A percentile compares a stretch with the other conserved stretches of the same genome.
These are phyloP conservation scores for Diatrype stigma DNA, from an alignment of 2,329 filamentous ascomycete species.

Conservation along the genomic window DNA sequence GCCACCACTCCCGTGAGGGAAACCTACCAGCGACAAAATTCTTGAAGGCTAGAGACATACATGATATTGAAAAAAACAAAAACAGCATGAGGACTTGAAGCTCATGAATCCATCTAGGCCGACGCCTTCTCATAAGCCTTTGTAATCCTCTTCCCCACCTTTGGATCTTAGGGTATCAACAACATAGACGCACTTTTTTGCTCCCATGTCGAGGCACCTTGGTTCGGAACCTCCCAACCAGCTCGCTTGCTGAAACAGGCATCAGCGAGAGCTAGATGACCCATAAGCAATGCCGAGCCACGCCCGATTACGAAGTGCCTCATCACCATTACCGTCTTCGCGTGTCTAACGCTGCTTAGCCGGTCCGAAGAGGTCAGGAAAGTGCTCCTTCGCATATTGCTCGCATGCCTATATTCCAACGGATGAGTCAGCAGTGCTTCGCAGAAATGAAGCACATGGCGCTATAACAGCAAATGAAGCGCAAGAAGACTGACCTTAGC, in stretches of 20 bases:
- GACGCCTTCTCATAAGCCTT: neutral
- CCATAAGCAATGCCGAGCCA: neutral
- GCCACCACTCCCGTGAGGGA: neutral
- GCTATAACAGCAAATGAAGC: constrained; percentile 4
- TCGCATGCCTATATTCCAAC: constrained; percentile 63
- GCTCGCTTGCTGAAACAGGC: no score
- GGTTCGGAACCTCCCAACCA: no score
- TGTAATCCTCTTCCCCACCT: neutral
- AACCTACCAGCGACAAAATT: neutral
- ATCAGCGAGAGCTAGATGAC: neutral
- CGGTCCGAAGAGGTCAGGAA: constrained; percentile 46
- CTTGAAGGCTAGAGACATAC: neutral
- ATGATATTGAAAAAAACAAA: neutral
- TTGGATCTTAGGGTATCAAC: neutral
- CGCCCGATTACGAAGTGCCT: no score
- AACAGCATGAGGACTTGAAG: neutral
- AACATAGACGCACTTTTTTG: neutral
- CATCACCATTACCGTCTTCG: no score
- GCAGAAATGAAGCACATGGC: constrained; percentile 1
- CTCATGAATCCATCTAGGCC: neutral
- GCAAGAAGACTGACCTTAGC: constrained; percentile 65
- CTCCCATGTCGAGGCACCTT: neutral
- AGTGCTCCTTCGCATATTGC: constrained; percentile 96
- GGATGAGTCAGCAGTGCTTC: neutral
- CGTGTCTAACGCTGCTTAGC: constrained; percentile 26